Evolutionary conservation across 139 green algal genomes (phyloP).

Genomic region (Diplosphaera chodatii): DNA sequence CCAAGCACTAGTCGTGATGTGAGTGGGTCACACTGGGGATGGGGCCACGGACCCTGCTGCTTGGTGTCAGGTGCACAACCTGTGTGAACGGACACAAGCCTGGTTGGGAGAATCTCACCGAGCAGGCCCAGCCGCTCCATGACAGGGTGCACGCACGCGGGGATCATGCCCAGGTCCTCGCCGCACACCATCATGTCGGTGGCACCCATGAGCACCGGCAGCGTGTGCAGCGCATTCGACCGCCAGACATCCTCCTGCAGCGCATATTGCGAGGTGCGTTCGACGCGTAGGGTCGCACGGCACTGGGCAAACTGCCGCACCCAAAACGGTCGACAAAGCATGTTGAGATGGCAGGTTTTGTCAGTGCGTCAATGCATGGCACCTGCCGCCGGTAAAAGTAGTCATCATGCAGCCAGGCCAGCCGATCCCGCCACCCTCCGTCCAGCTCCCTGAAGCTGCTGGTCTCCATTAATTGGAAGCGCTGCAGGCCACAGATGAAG

Average conservation of each 20-base stretch:
- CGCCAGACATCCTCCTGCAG: conserved; percentile 74
- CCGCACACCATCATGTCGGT: conserved; percentile 93
- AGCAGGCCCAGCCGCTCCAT: conserved; percentile 87
- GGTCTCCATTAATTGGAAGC: conserved; percentile 70
- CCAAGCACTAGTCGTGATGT: too few species aligned
- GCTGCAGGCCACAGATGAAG: conserved; percentile 5
- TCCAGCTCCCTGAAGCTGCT: conserved; percentile 70
- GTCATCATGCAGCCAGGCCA: conserved; percentile 76
- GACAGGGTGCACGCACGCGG: conserved; percentile 81
- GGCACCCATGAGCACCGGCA: conserved; percentile 74
- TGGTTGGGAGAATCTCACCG: too few species aligned
- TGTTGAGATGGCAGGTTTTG: too few species aligned
- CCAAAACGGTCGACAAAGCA: too few species aligned
- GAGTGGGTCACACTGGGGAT: too few species aligned
- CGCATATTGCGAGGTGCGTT: too few species aligned
- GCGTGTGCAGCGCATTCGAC: conserved; percentile 62
- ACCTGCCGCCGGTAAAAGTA: conserved; percentile 72
- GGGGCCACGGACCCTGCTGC: too few species aligned
- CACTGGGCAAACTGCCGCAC: too few species aligned
- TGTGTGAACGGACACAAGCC: too few species aligned
- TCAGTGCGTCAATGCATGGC: too few species aligned
- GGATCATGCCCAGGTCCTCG: conserved; percentile 91
- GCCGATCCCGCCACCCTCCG: conserved; percentile 38
- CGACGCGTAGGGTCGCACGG: too few species aligned
- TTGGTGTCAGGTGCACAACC: too few species aligned